Percentiles rank a stretch among this genome's conserved stretches.
These are phyloP conservation scores for Hymenotorrendiella dingleyae DNA, from an alignment of 2,329 filamentous ascomycete species.

Conservation along the genomic window DNA sequence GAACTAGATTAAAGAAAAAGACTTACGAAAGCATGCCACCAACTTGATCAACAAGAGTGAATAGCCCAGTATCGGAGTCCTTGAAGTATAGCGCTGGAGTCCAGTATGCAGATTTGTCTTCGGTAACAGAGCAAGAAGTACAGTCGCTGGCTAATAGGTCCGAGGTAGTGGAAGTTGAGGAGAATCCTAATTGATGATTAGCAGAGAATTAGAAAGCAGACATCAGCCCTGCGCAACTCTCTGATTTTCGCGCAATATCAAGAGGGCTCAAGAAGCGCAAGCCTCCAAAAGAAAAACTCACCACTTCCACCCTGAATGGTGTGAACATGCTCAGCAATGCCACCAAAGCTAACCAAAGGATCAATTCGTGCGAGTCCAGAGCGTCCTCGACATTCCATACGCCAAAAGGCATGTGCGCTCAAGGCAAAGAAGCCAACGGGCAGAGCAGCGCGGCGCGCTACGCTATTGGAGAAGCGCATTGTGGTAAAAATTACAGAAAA, in stretches of 20 bases:
- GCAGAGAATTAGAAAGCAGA: too few relatives aligned
- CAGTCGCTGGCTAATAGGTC: constrained; percentile 56
- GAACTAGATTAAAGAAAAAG: constrained; percentile 2
- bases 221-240: too few relatives aligned
- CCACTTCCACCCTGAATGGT: constrained; percentile 69
- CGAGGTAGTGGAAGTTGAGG: constrained; percentile 47
- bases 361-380: constrained; percentile 69
- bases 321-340: constrained; percentile 62
- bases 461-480: constrained; percentile 7
- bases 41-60: constrained; percentile 63
- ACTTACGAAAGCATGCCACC: constrained; percentile 83
- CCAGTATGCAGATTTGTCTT: constrained; percentile 65
- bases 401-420: constrained; percentile 68
- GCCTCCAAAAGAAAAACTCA: too few relatives aligned
- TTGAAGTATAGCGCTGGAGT: constrained; percentile 50
- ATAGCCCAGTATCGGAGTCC: constrained; percentile 34
- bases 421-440: constrained; percentile 1
- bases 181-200: constrained; percentile 51
- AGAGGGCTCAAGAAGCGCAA: too few relatives aligned
- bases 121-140: constrained; percentile 56
- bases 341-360: constrained; percentile 62
- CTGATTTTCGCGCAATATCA: too few relatives aligned
- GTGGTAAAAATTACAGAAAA: constrained; percentile 1
- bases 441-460: constrained; percentile 5
- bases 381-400: constrained; percentile 73